These are phyloP conservation scores for Lycium barbarum DNA, from an alignment of 257 asterid genomes.

Conservation along the genomic window DNA sequence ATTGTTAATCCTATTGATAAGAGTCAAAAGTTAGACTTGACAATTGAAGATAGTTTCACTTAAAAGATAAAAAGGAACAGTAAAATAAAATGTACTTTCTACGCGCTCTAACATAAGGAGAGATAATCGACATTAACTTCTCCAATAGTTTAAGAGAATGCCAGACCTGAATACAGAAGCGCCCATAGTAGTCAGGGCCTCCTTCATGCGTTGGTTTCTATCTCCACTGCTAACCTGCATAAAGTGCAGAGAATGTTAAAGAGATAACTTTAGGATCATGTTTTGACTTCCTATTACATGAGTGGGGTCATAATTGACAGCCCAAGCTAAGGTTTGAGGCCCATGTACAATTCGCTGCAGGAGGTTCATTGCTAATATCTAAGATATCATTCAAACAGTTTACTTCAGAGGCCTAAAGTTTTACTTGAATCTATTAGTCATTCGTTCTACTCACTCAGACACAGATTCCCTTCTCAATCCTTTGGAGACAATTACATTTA, in stretches of 20 bases:
- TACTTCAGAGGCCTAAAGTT: not conserved
- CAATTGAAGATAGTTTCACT: constrained; percentile 4
- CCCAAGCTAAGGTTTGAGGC: not conserved
- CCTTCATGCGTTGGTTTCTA: constrained; percentile 92
- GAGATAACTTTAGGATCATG: constrained; percentile 18
- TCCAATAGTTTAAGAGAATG: constrained; percentile 24
- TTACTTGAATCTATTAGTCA: constrained; percentile 8
- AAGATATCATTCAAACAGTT: not conserved
- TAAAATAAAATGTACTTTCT: not conserved
- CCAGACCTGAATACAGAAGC: constrained; percentile 96
- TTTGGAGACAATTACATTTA: constrained; percentile 9
- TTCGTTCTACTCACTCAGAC: not conserved
- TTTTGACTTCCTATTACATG: constrained; percentile 6
- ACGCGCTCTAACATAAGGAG: not conserved
- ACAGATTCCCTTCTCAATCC: not conserved
- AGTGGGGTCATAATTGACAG: not conserved
- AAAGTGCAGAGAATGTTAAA: constrained; percentile 23
- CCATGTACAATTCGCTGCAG: not conserved
- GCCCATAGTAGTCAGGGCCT: constrained; percentile 93
- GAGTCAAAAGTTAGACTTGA: not conserved
- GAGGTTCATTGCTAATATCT: not conserved
- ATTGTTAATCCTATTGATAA: not conserved
- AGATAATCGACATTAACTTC: not conserved
- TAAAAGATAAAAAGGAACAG: not conserved
- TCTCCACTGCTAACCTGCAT: constrained; percentile 86